phyloP scores from a whole-genome alignment of 2,329 filamentous ascomycete species.

The Claviceps maximensis region DNA sequence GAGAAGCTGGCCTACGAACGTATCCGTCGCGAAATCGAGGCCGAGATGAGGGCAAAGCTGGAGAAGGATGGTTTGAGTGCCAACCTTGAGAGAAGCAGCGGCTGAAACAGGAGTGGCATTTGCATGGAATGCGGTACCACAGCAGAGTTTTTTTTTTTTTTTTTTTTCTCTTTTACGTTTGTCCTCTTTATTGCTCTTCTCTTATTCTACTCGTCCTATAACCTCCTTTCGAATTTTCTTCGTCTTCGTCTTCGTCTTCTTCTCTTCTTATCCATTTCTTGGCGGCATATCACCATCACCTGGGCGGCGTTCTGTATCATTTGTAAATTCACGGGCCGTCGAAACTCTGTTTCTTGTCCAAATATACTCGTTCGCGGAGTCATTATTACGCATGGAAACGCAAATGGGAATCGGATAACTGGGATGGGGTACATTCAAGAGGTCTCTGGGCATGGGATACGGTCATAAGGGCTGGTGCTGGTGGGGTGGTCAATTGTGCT shows the following conservation, averaged over 20 bases:
- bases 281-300: conserved; percentile 2
- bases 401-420: neutral
- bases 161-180: neutral
- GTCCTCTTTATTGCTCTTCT: neutral
- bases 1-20: conserved; percentile 76
- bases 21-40: conserved; percentile 53
- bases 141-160: neutral
- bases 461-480: too few relatives aligned
- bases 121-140: neutral
- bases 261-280: neutral
- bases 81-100: conserved; percentile 31
- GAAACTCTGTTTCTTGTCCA: neutral
- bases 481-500: neutral
- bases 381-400: neutral
- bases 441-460: neutral
- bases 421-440: neutral
- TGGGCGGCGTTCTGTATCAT: conserved; percentile 3
- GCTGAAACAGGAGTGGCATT: neutral
- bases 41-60: conserved; percentile 33
- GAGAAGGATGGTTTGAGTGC: conserved; percentile 30
- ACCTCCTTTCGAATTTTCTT: neutral
- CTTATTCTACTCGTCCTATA: neutral
- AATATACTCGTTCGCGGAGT: neutral
- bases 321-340: neutral
- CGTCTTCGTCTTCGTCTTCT: neutral